These are phyloP conservation scores for Podila epigama DNA, from an alignment of 192 early-diverging fungal genomes.

Conservation along the genomic window DNA sequence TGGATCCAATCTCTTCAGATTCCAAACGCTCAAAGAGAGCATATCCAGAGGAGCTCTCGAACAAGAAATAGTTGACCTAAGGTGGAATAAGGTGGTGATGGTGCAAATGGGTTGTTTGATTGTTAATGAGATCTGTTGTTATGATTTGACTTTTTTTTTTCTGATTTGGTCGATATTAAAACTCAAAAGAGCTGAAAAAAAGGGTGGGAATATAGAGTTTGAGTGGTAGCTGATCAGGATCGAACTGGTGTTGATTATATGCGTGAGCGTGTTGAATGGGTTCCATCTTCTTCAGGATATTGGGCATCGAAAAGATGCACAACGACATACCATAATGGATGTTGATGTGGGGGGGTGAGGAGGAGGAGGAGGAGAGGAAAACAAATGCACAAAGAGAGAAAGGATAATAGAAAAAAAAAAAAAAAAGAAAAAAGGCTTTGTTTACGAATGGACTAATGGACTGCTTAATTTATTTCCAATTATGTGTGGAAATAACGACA, in stretches of 20 bases:
- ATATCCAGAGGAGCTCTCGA: conserved; percentile 97
- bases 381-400: neutral
- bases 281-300: neutral
- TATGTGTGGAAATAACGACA: neutral
- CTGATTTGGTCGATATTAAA: no score
- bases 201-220: no score
- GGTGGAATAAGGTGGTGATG: no score
- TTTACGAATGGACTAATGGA: neutral
- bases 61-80: conserved; percentile 76
- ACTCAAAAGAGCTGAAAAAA: no score
- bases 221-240: neutral
- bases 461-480: neutral
- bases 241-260: neutral
- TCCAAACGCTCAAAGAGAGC: conserved; percentile 93
- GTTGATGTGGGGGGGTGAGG: neutral
- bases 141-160: neutral
- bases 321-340: conserved; percentile 2
- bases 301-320: neutral
- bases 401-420: neutral
- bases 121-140: neutral
- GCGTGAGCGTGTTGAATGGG: neutral
- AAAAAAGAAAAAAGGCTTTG: neutral
- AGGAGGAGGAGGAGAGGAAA: neutral
- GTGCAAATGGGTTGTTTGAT: neutral
- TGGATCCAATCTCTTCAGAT: conserved; percentile 94